Base-by-base conservation (phyloP, 176 grass and related monocot genomes). In the Rhynchospora pubera region DNA sequence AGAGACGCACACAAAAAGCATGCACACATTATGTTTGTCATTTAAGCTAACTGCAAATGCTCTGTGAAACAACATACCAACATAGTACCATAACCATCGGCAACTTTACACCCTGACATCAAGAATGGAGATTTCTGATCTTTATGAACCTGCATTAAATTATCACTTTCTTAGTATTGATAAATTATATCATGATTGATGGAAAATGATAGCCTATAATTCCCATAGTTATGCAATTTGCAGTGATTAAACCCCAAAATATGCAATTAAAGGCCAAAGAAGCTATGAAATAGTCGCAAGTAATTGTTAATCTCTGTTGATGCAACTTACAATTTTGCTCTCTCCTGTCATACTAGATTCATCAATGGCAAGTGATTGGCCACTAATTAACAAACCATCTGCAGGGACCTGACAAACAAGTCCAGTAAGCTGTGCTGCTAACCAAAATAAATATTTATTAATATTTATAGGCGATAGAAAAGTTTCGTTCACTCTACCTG, bases 301-400 rank as follows among this genome's bases (percentile, higher is more conserved):
- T 22, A 52, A 81, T 13, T 50, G 46, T 65, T 79, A 21, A 43
- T 62, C 21, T 28, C 22, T 78, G 26, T 78, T 26, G 14, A 51
- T 43, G 52, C 57, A 69, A 78, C 87, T 90, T 87, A 99, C 96
- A 79, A 99, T 90, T 83, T 95, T 93, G 86, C 96, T 95, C 85
- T 99, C 96, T 69, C 96, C 96, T 39, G 96, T 99, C 96, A 99
- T 93, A 86, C 96, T 95, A 69, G 92, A 93, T 86, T 99, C 96
- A 85, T 99, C 96, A 46, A 99, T 99, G 64, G 92, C 91, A 87
- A 99, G 91, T 84, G 89, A 99, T 62, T 91, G 89, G 30, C 96
- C 87, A 44, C 70, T 89, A 62, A 99, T 89, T 77, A 99, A 83
- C 83, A 99, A 48, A 63, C 96, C 96, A 86, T 99, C 96, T 74